These are phyloP conservation scores for Cladophialophora bantiana DNA, from an alignment of 2,329 filamentous ascomycete genomes.

Conservation along the genomic window DNA sequence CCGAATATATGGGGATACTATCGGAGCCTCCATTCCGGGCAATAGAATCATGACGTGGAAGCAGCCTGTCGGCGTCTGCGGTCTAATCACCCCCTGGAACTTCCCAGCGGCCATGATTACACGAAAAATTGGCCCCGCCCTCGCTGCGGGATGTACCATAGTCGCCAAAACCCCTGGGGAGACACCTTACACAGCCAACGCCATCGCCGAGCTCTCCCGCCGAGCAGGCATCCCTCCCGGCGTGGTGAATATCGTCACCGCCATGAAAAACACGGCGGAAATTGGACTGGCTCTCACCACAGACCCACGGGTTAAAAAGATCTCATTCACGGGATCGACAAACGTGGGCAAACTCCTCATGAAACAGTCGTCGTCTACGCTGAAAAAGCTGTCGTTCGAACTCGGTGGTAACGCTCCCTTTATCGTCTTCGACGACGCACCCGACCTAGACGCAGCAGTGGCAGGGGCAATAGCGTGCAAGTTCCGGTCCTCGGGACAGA, in stretches of 20 bases:
- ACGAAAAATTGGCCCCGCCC: slow-evolving; percentile 61
- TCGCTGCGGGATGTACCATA: slow-evolving; percentile 94
- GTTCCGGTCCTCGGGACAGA: slow-evolving; percentile 94
- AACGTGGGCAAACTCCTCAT: slow-evolving; percentile 77
- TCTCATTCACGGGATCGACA: slow-evolving; percentile 87
- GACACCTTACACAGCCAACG: slow-evolving; percentile 89
- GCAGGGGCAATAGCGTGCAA: slow-evolving; percentile 83
- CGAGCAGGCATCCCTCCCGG: slow-evolving; percentile 89
- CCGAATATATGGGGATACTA: slow-evolving; percentile 65
- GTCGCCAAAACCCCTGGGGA: slow-evolving; percentile 91
- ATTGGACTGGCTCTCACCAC: slow-evolving; percentile 80
- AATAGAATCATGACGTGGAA: slow-evolving; percentile 69
- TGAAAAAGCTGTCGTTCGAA: slow-evolving; percentile 89
- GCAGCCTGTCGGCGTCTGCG: slow-evolving; percentile 72
- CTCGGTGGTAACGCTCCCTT: slow-evolving; percentile 95
- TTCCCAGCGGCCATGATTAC: slow-evolving; percentile 65
- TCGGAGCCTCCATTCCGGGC: slow-evolving; percentile 64
- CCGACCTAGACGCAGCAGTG: slow-evolving; percentile 85
- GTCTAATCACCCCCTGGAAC: slow-evolving; percentile 73
- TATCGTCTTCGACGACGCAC: slow-evolving; percentile 90
- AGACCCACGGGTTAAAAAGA: slow-evolving; percentile 78
- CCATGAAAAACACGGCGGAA: slow-evolving; percentile 77
- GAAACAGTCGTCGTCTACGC: slow-evolving; percentile 82
- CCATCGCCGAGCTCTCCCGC: slow-evolving; percentile 82
- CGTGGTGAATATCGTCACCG: slow-evolving; percentile 87